phyloP scores from a whole-genome alignment of 257 asterid genomes.

The Gynochthodes officinalis region DNA sequence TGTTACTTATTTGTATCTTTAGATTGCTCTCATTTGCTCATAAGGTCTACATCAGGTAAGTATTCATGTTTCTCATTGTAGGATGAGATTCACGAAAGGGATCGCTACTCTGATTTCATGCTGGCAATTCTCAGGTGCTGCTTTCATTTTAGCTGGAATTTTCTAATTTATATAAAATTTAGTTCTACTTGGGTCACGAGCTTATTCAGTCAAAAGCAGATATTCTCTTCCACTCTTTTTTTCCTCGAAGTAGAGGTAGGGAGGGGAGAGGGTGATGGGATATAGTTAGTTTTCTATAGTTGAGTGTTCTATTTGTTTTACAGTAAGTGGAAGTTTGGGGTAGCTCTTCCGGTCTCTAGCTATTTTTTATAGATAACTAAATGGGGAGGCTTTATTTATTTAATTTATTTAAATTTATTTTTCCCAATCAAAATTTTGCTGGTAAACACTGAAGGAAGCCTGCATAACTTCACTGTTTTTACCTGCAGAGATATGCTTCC shows the following conservation, averaged over 20 bases:
- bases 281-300: background rate
- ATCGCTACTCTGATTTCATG: slow-evolving; percentile 92
- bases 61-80: slow-evolving; percentile 30
- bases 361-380: background rate
- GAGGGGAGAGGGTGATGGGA: background rate
- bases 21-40: background rate
- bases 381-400: background rate
- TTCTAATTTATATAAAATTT: background rate
- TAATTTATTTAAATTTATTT: background rate
- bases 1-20: background rate
- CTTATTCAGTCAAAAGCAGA: background rate
- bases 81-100: slow-evolving; percentile 99
- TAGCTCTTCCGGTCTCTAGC: background rate
- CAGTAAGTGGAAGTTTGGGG: background rate
- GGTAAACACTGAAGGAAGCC: slow-evolving; percentile 4
- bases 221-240: too few species aligned
- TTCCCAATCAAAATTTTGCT: background rate
- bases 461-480: slow-evolving; percentile 30
- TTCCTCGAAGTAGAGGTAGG: too few species aligned
- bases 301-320: background rate
- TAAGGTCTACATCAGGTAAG: slow-evolving; percentile 16
- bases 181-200: background rate
- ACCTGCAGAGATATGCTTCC: slow-evolving; percentile 84
- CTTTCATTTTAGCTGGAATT: slow-evolving; percentile 22
- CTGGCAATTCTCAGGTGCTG: slow-evolving; percentile 94